Evolutionary conservation across 2,329 filamentous ascomycete genomes (phyloP), one percentile per base, ranked within the genome.

Genomic region (Nemania diffusa): DNA sequence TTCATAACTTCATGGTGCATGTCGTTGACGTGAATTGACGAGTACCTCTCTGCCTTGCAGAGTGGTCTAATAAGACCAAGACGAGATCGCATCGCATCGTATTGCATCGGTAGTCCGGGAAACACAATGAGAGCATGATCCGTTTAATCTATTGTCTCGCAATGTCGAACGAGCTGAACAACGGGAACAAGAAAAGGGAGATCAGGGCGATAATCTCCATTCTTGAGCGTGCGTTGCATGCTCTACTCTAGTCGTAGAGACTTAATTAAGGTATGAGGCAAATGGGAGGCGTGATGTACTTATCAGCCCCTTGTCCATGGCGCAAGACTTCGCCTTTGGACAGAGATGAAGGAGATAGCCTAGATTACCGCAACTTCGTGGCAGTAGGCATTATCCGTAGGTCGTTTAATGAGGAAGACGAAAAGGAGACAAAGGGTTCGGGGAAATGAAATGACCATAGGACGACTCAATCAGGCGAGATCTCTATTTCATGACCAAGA

Each of bases 401-500:
- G 17, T 4, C 15, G 13, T 44, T 7, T 2, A 46, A n/a, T 20
- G 5, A 26, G 44, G 37, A 32, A 34, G 22, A 32, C 11, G 15
- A 27, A 52, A 52, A 24, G 6, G 17, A 34, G 17, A 22, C 17
- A 46, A 27, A 1, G 5, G n/a, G 46, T 22, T 11, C 17, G 27
- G 17, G 11, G 20, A 40, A 44, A 20, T 9, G 1, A 20, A 37
- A 40, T 8, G 5, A 48, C 17, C 24, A 27, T 29, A 27, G 29
- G 2, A 32, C 40, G 34, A 40, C 7, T n/a, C n/a, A n/a, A n/a
- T n/a, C n/a, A n/a, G 8, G 3, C 13, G 34, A 3, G 34, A 40
- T 40, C 17, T 51, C 44, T 73, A 78, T 64, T 77, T 77, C 76
- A 78, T 78, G 26, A 77, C 67, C 26, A 78, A 46, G 32, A 78